Conservation (phyloP, 2,329 filamentous ascomycete genomes). For the Penicillium sp. region DNA sequence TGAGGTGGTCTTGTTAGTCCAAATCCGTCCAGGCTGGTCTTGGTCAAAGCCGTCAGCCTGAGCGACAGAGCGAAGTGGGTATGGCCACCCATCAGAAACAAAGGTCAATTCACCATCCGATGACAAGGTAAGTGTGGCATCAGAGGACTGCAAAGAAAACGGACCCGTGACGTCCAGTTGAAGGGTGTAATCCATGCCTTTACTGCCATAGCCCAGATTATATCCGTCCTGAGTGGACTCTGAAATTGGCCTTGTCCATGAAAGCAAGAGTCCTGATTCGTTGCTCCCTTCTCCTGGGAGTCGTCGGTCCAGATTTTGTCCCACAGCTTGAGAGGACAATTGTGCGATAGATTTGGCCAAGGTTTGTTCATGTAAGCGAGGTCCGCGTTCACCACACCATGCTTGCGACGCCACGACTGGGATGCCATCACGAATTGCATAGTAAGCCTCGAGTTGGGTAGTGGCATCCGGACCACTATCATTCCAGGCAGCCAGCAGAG, state of each 20-base stretch:
- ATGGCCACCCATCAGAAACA: constrained; percentile 43
- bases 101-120: constrained; percentile 41
- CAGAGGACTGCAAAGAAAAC: constrained; percentile 45
- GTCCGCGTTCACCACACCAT: constrained; percentile 50
- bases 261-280: constrained; percentile 26
- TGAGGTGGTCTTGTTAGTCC: constrained; percentile 48
- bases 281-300: background rate
- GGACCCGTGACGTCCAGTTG: constrained; percentile 46
- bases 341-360: constrained; percentile 41
- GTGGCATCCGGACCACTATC: constrained; percentile 54
- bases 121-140: constrained; percentile 42
- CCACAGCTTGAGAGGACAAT: constrained; percentile 44
- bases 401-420: constrained; percentile 53
- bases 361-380: constrained; percentile 37
- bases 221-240: constrained; percentile 26
- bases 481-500: constrained; percentile 54
- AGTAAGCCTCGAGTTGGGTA: constrained; percentile 52
- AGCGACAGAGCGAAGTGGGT: constrained; percentile 49
- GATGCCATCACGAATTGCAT: constrained; percentile 50
- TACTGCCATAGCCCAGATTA: constrained; percentile 45
- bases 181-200: constrained; percentile 58
- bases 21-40: constrained; percentile 51
- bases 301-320: constrained; percentile 48
- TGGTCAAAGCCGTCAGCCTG: constrained; percentile 46
- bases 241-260: constrained; percentile 32